Evolutionary conservation across 805 yeast species (phyloP), one percentile per base, ranked within the genome.

Genomic region (Ogataea kodamae): DNA sequence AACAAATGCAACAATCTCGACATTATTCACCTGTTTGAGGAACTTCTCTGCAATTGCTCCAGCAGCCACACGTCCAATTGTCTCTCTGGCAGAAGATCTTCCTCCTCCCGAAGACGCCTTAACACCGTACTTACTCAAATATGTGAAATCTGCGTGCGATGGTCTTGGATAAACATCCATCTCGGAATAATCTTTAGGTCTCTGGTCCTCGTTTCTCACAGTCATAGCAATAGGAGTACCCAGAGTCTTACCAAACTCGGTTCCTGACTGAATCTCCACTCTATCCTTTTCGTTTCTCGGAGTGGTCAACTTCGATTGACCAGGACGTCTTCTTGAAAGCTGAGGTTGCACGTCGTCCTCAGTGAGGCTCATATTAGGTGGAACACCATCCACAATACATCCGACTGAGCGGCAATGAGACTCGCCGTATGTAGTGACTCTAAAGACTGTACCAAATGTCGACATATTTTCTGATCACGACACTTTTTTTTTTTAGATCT

Each of bases 71-170:
- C 98, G 78, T 38, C 98, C 98, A 52, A 92, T 92, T 25, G 98
- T 92, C 65, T 92, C 98, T 62, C 98, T 78, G 6, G 98, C 98
- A 27, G 90, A 78, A 9, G 97, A 83, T 58, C 98, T 78, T 43
- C 98, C 98, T 55, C 98, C 98, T 33, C 98, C 98, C 22, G 94
- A 81, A 5, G 95, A 76, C 4, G 97, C 94, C 65, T 92, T 92
- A 49, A 79, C 72, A 25, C 96, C 95, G 65, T 92, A 92, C 64
- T 92, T 92, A 46, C 74, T 70, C 55, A 85, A 68, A 64, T 92
- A 92, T 14, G 98, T 92, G 72, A 72, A 88, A 63, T 92, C 98
- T 12, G 98, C 97, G 62, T 92, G 98, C 18, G 96, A 85, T 17
- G 98, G 98, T 63, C 98, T 79, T 49, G 98, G 98, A 67, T 78